Conservation (phyloP, 192 early-diverging fungal species). For the Coemansia sp. region DNA sequence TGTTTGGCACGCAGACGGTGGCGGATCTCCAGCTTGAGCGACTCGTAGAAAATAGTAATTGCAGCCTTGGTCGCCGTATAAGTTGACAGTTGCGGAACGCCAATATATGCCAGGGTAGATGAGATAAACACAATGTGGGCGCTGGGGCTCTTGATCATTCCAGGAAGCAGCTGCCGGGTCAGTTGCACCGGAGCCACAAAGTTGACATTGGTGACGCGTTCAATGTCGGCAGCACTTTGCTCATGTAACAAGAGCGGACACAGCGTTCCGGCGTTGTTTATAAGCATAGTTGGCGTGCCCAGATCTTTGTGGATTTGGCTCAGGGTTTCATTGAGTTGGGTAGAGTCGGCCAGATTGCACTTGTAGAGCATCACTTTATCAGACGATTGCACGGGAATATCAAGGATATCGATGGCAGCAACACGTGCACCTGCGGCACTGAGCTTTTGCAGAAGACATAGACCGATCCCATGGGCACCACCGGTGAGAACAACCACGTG, state of each 20-base stretch:
- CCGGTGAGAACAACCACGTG: conserved; percentile 43
- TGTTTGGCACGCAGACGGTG: conserved; percentile 55
- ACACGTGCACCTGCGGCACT: conserved; percentile 13
- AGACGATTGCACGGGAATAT: conserved; percentile 10
- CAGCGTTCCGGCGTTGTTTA: conserved; percentile 83
- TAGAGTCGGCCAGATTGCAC: conserved; percentile 31
- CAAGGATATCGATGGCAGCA: conserved; percentile 33
- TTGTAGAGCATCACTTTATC: conserved; percentile 20
- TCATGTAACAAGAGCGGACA: conserved; percentile 60
- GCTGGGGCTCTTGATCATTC: conserved; percentile 61
- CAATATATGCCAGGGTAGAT: conserved; percentile 39
- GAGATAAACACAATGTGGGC: conserved; percentile 70
- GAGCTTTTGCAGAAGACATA: conserved; percentile 24
- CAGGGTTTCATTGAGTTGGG: conserved; percentile 13
- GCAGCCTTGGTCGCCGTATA: conserved; percentile 81
- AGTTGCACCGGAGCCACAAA: conserved; percentile 67
- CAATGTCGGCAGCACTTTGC: conserved; percentile 56
- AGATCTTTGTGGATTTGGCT: conserved; percentile 34
- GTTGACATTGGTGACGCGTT: conserved; percentile 65
- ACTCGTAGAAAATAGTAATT: conserved; percentile 65
- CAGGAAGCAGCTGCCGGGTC: conserved; percentile 66
- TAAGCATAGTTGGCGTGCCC: conserved; percentile 71
- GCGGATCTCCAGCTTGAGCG: conserved; percentile 70
- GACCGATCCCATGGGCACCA: conserved; percentile 46
- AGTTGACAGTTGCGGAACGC: conserved; percentile 58